phyloP scores from a whole-genome alignment of 257 asterid genomes.

The Ballota nigra region DNA sequence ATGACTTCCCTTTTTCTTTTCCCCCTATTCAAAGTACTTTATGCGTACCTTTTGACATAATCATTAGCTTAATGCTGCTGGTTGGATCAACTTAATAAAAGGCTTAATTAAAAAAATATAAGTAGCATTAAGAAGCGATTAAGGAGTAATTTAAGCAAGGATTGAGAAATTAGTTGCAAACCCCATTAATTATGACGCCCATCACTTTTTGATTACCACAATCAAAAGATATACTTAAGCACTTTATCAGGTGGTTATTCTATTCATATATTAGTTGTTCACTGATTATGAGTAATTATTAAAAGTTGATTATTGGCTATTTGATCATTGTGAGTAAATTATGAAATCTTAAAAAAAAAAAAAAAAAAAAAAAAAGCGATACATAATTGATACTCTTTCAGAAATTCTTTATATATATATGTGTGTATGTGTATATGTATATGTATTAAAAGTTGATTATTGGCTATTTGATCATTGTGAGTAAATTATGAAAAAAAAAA shows the following conservation, averaged over 20 bases:
- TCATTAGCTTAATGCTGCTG: conserved; percentile 2
- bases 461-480: too few relatives aligned
- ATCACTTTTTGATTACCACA: conserved; percentile 33
- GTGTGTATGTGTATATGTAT: too few relatives aligned
- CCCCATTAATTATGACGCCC: conserved; percentile 23
- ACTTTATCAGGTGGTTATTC: not conserved
- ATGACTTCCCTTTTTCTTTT: not conserved
- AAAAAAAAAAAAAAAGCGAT: not conserved
- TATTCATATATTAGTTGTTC: not conserved
- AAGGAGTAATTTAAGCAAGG: conserved; percentile 28
- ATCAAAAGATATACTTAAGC: not conserved
- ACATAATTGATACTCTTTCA: not conserved
- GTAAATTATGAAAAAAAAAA: too few relatives aligned
- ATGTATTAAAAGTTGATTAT: too few relatives aligned
- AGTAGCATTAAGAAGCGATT: conserved; percentile 23
- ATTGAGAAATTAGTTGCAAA: conserved; percentile 21
- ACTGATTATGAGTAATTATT: not conserved
- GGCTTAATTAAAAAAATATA: not conserved
- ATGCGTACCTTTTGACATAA: conserved; percentile 7
- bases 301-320: not conserved
- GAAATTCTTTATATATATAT: not conserved
- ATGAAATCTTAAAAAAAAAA: not conserved
- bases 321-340: not conserved
- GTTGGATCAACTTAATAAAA: conserved; percentile 16
- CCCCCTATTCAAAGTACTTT: not conserved